Percentiles rank a stretch among this genome's conserved stretches.
These are phyloP conservation scores for Pyrrhoderma lamaoense DNA, from an alignment of 1,284 basidiomycete species.

Conservation along the genomic window DNA sequence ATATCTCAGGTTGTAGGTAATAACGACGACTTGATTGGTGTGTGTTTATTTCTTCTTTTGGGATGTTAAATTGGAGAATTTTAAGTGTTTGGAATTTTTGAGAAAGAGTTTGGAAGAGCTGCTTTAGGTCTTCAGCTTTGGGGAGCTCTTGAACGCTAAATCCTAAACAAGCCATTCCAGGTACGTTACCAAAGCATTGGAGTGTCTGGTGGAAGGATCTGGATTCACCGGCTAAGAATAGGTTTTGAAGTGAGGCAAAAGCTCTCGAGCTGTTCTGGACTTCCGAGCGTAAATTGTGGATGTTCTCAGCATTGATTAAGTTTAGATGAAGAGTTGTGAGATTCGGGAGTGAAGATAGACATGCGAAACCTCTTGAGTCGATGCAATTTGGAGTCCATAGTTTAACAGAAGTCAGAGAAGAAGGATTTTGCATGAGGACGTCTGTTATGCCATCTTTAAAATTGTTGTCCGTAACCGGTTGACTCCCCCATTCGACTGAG, in stretches of 20 bases:
- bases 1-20: slow-evolving; percentile 8
- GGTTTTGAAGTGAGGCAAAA: slow-evolving; percentile 14
- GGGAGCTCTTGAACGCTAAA: slow-evolving; percentile 18
- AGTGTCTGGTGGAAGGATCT: slow-evolving; percentile 13
- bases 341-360: slow-evolving; percentile 11
- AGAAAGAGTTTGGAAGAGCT: slow-evolving; percentile 12
- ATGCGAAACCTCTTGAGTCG: slow-evolving; percentile 8
- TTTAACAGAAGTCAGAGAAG: slow-evolving; percentile 10
- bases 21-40: not conserved
- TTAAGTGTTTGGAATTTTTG: slow-evolving; percentile 5
- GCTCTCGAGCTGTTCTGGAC: slow-evolving; percentile 3
- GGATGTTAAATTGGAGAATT: slow-evolving; percentile 15
- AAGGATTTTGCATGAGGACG: slow-evolving; percentile 7
- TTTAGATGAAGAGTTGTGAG: slow-evolving; percentile 16
- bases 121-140: not conserved
- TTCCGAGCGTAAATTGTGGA: not conserved
- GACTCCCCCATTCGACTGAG: slow-evolving; percentile 15
- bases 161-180: slow-evolving; percentile 14
- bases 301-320: slow-evolving; percentile 2
- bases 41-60: slow-evolving; percentile 12
- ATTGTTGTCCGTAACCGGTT: not conserved
- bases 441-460: slow-evolving; percentile 15
- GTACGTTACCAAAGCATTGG: slow-evolving; percentile 2
- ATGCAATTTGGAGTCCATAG: slow-evolving; percentile 16
- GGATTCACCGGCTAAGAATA: slow-evolving; percentile 12